phyloP scores from a whole-genome alignment of 73 alveolate species.

The Symbiodinium natans region DNA sequence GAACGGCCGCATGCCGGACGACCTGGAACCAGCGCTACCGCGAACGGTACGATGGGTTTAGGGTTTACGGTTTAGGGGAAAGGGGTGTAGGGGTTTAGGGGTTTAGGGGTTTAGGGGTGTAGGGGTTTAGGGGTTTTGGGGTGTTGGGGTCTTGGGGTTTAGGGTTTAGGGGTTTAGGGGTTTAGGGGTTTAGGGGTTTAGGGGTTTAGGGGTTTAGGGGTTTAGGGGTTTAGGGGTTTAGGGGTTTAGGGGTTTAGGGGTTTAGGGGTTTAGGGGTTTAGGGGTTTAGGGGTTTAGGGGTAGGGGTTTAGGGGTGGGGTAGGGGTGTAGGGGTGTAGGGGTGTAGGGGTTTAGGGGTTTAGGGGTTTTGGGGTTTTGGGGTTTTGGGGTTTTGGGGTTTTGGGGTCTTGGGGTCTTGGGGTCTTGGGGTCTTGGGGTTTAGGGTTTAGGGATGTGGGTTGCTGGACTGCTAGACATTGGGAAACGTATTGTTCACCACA shows the following conservation, averaged over 20 bases:
- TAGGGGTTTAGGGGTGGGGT: neutral
- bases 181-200: too few species aligned
- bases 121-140: too few species aligned
- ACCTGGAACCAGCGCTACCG: slow-evolving; percentile 35
- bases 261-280: neutral
- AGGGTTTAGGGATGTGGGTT: too few species aligned
- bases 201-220: neutral
- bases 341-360: neutral
- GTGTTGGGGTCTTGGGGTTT: too few species aligned
- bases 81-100: neutral
- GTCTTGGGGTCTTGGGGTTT: neutral
- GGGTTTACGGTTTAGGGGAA: neutral
- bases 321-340: neutral
- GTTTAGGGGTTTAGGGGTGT: too few species aligned
- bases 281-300: neutral
- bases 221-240: too few species aligned
- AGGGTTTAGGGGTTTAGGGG: too few species aligned
- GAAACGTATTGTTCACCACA: too few species aligned
- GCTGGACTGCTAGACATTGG: too few species aligned
- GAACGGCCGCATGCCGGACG: slow-evolving; percentile 69
- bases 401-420: neutral
- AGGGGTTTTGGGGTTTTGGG: too few species aligned
- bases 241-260: neutral
- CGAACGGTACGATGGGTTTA: too few species aligned
- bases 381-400: neutral